phyloP scores from a whole-genome alignment of 1,284 basidiomycete species.

The Apiotrichum laibachii region DNA sequence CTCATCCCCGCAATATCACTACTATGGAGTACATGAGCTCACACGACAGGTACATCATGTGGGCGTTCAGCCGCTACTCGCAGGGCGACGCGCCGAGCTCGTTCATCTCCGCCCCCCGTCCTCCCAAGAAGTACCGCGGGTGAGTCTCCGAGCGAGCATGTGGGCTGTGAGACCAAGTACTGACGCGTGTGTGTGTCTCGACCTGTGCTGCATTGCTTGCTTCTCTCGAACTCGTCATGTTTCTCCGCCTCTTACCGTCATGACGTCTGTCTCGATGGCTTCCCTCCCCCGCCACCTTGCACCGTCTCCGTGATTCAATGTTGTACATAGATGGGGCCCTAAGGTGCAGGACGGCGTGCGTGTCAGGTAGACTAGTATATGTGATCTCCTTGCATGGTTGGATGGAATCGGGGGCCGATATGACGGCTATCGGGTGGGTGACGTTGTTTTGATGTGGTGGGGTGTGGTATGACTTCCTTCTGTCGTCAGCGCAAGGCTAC shows the following conservation, averaged over 20 bases:
- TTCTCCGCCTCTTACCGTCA: background rate
- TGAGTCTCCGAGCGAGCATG: conserved; percentile 23
- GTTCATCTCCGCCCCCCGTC: conserved; percentile 34
- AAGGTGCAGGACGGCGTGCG: conserved; percentile 34
- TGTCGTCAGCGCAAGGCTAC: background rate
- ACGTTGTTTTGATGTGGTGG: too few relatives aligned
- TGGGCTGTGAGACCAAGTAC: background rate
- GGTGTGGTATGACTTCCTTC: background rate
- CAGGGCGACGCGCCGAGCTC: conserved; percentile 30
- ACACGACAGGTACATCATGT: conserved; percentile 26
- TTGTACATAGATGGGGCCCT: conserved; percentile 32
- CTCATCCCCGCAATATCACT: too few relatives aligned
- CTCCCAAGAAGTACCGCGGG: conserved; percentile 47
- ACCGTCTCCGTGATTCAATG: background rate
- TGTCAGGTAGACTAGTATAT: conserved; percentile 13
- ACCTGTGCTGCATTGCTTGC: too few relatives aligned
- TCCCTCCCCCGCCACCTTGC: too few relatives aligned
- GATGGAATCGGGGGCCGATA: background rate
- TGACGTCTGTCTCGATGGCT: background rate
- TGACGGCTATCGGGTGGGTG: background rate
- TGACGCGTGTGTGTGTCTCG: background rate
- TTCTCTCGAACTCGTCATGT: too few relatives aligned
- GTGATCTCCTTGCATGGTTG: conserved; percentile 1
- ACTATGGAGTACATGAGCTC: background rate
- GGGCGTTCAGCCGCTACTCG: conserved; percentile 43